Evolutionary conservation across 2,329 filamentous ascomycete genomes (phyloP), one percentile per base, ranked within the genome.

Genomic region (Botrytis fragariae): DNA sequence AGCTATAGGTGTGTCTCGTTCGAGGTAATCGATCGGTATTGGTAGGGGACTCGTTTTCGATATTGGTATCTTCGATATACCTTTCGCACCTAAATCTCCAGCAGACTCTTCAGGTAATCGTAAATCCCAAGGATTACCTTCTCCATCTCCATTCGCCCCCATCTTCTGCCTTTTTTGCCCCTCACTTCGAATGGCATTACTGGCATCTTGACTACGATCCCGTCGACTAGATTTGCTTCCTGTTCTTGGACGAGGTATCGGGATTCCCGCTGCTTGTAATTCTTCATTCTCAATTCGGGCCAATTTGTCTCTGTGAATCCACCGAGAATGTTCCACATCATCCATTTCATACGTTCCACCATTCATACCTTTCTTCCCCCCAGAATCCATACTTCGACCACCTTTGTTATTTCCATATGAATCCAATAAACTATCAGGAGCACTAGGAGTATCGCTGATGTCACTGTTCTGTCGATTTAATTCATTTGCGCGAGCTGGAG

Each of bases 281-380:
- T 96, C 93, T 79, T 91, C 87, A 77, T 86, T 95, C 83, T 96
- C 93, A 77, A 95, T 96, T 80, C 89, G 89, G 72, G 92, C 93
- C 75, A 96, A 84, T 83, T 95, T 95, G 83, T 96, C 93, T 73
- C 93, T 86, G 80, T 96, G 93, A 78, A 96, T 95, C 93, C 93
- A 96, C 81, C 93, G 91, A 45, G 90, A 92, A 74, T 89, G 86
- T 74, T 92, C 90, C 48, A 85, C 83, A 48, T 85, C 83, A 78
- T 72, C 80, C 57, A 81, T 78, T 37, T 83, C 80, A 45, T 79
- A 80, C 59, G 71, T 29, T 10, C 75, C 77, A 22, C 72, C 75
- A 48, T 72, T 75, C n/a, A 63, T 59, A 32, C 60, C 71, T 70
- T 77, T 79, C 65, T 72, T 72, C 32, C 78, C 77, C 29, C 74